These are phyloP conservation scores for Lactarius pseudohatsudake DNA, from an alignment of 768 basidiomycete species.

Conservation along the genomic window DNA sequence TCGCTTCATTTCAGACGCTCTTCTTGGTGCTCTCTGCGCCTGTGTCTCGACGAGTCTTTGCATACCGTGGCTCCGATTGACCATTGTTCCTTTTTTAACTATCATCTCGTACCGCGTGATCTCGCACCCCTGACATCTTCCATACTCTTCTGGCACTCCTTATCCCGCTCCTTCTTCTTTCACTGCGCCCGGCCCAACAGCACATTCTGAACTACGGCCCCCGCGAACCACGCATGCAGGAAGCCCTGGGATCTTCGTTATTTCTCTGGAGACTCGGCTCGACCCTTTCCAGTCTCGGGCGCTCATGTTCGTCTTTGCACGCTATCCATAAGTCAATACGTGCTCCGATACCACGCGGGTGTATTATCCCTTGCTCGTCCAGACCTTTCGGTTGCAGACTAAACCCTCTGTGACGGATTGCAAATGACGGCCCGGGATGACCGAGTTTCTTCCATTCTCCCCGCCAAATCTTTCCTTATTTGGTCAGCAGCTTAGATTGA, in stretches of 20 bases:
- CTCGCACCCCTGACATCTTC: slow-evolving; percentile 20
- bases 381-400: neutral
- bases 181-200: slow-evolving; percentile 6
- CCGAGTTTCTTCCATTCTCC: slow-evolving; percentile 20
- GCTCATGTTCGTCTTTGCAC: neutral
- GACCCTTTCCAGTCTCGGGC: neutral
- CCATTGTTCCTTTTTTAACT: slow-evolving; percentile 20
- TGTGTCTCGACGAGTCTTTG: neutral
- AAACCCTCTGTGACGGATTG: neutral
- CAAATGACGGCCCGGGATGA: slow-evolving; percentile 6
- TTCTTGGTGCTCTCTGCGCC: neutral
- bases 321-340: neutral
- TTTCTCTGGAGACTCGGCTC: slow-evolving; percentile 2
- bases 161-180: slow-evolving; percentile 11
- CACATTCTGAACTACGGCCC: slow-evolving; percentile 20
- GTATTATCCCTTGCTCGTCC: neutral
- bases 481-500: slow-evolving; percentile 20
- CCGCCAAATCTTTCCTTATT: slow-evolving; percentile 22
- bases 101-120: slow-evolving; percentile 21
- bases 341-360: neutral
- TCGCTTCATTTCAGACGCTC: slow-evolving; percentile 1
- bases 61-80: neutral
- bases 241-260: slow-evolving; percentile 23
- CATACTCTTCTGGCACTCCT: slow-evolving; percentile 15
- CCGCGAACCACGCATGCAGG: slow-evolving; percentile 25